phyloP scores from a whole-genome alignment of 441 rosid genomes.

The Erodium chrysanthum region DNA sequence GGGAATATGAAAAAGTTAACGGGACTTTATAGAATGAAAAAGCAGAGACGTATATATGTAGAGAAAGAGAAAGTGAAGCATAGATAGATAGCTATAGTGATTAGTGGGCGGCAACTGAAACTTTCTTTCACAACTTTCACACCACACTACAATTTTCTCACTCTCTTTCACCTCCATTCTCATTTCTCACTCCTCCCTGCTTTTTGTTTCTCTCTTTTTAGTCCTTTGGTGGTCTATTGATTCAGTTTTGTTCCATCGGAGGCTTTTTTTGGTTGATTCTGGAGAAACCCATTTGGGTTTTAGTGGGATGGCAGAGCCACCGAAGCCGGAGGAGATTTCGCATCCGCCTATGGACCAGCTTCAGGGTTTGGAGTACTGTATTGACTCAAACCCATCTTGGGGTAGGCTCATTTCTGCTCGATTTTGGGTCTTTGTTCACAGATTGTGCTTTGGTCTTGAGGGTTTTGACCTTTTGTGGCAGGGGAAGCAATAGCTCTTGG shows the following conservation, averaged over 20 bases:
- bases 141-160: slow-evolving; percentile 3
- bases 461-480: slow-evolving; percentile 20
- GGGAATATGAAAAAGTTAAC: slow-evolving; percentile 42
- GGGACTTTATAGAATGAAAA: slow-evolving; percentile 30
- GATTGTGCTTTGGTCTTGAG: neutral
- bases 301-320: slow-evolving; percentile 57
- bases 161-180: slow-evolving; percentile 10
- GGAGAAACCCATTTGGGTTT: slow-evolving; percentile 25
- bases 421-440: neutral
- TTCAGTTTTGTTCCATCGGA: neutral
- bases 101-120: slow-evolving; percentile 39
- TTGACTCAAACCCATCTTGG: slow-evolving; percentile 98
- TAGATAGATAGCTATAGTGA: slow-evolving; percentile 15
- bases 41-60: neutral
- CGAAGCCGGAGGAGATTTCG: slow-evolving; percentile 76
- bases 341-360: slow-evolving; percentile 97
- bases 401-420: slow-evolving; percentile 34
- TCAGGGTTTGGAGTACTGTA: slow-evolving; percentile 96
- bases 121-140: slow-evolving; percentile 18
- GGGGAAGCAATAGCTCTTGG: slow-evolving; percentile 94
- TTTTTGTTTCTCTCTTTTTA: neutral
- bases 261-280: slow-evolving; percentile 23
- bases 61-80: neutral
- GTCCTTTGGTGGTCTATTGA: slow-evolving; percentile 12
- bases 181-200: slow-evolving; percentile 10